Evolutionary conservation across 2,329 filamentous ascomycete genomes (phyloP).

Genomic region (Phoma sp.): DNA sequence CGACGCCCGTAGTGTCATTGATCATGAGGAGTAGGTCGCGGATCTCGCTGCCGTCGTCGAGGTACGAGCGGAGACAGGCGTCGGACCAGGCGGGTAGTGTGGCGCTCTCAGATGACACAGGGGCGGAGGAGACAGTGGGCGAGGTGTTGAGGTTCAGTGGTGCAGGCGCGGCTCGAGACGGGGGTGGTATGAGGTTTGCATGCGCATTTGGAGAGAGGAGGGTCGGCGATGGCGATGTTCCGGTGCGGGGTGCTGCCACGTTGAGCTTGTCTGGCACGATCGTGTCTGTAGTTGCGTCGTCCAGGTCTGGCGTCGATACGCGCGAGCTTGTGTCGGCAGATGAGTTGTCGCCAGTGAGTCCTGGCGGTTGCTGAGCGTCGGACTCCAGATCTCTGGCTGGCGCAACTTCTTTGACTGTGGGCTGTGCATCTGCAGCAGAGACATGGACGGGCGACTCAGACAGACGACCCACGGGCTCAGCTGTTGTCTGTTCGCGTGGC

Average conservation of each 20-base stretch:
- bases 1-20: conserved; percentile 86
- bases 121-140: conserved; percentile 35
- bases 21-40: conserved; percentile 89
- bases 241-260: conserved; percentile 25
- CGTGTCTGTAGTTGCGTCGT: conserved; percentile 39
- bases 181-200: conserved; percentile 27
- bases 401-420: conserved; percentile 28
- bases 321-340: conserved; percentile 64
- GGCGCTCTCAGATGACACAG: conserved; percentile 52
- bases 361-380: conserved; percentile 60
- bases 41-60: conserved; percentile 88
- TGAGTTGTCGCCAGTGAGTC: conserved; percentile 73
- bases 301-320: conserved; percentile 44
- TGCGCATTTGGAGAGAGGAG: conserved; percentile 25
- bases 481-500: conserved; percentile 20
- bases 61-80: conserved; percentile 81
- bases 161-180: conserved; percentile 48
- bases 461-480: conserved; percentile 45
- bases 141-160: conserved; percentile 24
- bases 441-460: conserved; percentile 74
- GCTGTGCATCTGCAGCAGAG: conserved; percentile 61
- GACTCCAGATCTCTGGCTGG: conserved; percentile 34
- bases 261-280: conserved; percentile 34
- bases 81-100: conserved; percentile 82
- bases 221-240: conserved; percentile 32